These are phyloP conservation scores for Rhodotorula glutinis DNA, from an alignment of 1,284 basidiomycete genomes.

Conservation along the genomic window DNA sequence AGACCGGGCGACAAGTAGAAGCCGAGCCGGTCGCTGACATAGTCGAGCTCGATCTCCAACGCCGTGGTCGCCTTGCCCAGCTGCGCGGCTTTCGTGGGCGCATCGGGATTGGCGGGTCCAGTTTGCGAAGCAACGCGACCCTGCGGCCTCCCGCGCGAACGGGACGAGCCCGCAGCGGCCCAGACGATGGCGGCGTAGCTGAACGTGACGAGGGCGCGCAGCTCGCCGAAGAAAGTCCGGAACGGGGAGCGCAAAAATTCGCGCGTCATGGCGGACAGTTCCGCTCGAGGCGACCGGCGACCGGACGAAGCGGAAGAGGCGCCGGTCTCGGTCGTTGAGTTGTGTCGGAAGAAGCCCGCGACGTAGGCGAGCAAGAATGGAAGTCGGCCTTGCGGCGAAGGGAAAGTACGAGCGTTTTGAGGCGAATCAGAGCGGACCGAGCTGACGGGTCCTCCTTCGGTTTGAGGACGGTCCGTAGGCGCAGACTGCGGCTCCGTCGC, in stretches of 20 bases:
- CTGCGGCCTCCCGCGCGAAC: no score
- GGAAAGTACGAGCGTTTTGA: neutral
- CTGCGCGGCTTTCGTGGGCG: neutral
- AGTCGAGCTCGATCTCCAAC: conserved; percentile 18
- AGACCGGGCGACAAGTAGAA: conserved; percentile 14
- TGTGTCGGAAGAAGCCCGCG: conserved; percentile 2
- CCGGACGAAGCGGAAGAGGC: no score
- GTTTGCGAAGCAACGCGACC: no score
- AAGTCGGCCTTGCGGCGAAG: conserved; percentile 2
- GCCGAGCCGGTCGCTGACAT: conserved; percentile 12
- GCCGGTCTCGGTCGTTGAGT: no score
- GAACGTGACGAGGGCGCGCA: conserved; percentile 20
- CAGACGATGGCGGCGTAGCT: conserved; percentile 22
- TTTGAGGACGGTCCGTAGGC: no score
- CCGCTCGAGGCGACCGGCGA: conserved; percentile 3
- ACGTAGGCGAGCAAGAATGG: conserved; percentile 17
- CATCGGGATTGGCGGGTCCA: no score
- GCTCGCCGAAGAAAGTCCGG: conserved; percentile 16
- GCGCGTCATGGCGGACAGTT: conserved; percentile 8
- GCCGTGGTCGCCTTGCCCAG: neutral
- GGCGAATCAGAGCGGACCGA: neutral
- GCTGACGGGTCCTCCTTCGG: neutral
- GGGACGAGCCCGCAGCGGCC: conserved; percentile 2
- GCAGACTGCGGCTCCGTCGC: no score
- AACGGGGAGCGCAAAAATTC: conserved; percentile 13